phyloP scores from a whole-genome alignment of 2,329 filamentous ascomycete genomes.

The Aspergillus ochraceus region DNA sequence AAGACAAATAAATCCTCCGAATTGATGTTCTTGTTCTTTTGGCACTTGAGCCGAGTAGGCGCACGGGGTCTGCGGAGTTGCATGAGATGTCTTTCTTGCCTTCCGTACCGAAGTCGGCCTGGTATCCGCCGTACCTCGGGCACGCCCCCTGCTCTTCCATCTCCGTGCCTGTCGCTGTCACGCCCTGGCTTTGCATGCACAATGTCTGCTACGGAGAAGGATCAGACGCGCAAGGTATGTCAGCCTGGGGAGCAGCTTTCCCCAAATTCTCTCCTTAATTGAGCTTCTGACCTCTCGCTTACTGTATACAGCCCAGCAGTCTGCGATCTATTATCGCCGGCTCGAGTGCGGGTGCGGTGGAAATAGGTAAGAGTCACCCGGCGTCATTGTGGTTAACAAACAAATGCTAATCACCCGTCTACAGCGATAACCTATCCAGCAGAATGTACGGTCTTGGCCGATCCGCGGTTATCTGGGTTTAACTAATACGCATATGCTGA shows the following conservation, averaged over 20 bases:
- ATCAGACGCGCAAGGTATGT: constrained; percentile 40
- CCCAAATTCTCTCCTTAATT: constrained; percentile 33
- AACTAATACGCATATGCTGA: constrained; percentile 12
- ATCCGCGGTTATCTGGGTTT: not conserved
- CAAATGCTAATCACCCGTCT: constrained; percentile 22
- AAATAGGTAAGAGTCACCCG: constrained; percentile 67
- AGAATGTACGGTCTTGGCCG: constrained; percentile 64
- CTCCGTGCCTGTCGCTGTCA: not conserved
- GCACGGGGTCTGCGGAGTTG: no score
- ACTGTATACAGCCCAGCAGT: constrained; percentile 63
- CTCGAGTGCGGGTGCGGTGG: constrained; percentile 87
- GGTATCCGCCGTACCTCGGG: not conserved
- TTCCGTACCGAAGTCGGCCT: not conserved
- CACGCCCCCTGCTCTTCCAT: not conserved
- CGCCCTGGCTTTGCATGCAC: not conserved
- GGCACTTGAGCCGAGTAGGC: no score
- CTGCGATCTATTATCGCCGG: constrained; percentile 89
- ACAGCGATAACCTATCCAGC: constrained; percentile 87
- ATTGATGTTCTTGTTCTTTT: not conserved
- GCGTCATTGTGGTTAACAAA: not conserved
- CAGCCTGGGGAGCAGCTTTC: not conserved
- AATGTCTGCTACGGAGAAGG: constrained; percentile 37
- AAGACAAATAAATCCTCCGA: not conserved
- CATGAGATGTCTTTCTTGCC: not conserved
- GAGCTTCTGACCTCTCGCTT: constrained; percentile 5